These are phyloP conservation scores for Striga asiatica DNA, from an alignment of 257 asterid species.

Conservation along the genomic window DNA sequence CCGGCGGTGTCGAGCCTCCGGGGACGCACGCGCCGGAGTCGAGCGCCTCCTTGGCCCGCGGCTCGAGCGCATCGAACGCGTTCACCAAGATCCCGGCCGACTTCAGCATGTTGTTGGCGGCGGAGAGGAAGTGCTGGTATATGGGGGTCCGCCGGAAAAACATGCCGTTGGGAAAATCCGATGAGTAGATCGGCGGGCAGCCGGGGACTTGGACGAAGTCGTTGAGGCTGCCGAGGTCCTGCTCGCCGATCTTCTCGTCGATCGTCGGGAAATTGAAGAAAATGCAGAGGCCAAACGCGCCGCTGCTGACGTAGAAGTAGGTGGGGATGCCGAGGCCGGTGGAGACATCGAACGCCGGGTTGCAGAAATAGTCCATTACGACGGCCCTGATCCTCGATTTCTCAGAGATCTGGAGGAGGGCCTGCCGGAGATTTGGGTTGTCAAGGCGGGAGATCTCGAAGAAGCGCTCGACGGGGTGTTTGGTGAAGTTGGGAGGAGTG, in stretches of 20 bases:
- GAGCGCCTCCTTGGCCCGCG: slow-evolving; percentile 23
- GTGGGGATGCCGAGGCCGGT: slow-evolving; percentile 23
- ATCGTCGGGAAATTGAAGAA: slow-evolving; percentile 16
- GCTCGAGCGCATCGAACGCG: slow-evolving; percentile 22
- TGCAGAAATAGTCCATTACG: slow-evolving; percentile 31
- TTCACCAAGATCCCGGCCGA: slow-evolving; percentile 19
- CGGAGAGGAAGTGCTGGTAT: slow-evolving; percentile 15
- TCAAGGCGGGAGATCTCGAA: slow-evolving; percentile 31
- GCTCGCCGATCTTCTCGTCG: neutral
- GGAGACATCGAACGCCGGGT: slow-evolving; percentile 22
- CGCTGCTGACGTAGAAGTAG: slow-evolving; percentile 19
- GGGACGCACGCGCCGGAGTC: slow-evolving; percentile 28
- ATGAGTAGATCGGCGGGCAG: slow-evolving; percentile 13
- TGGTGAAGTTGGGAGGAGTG: slow-evolving; percentile 2
- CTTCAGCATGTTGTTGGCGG: slow-evolving; percentile 14
- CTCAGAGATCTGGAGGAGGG: slow-evolving; percentile 22
- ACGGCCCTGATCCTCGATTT: slow-evolving; percentile 21
- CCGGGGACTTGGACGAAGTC: slow-evolving; percentile 20
- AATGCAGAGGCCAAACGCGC: slow-evolving; percentile 15
- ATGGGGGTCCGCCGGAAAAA: slow-evolving; percentile 12
- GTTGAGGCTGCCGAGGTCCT: neutral
- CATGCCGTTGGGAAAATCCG: slow-evolving; percentile 14
- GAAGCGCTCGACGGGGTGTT: slow-evolving; percentile 11
- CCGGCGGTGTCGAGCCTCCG: slow-evolving; percentile 31
- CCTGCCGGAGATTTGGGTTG: slow-evolving; percentile 20